phyloP scores from a whole-genome alignment of 2,329 filamentous ascomycete genomes.

The Apiospora hydei region DNA sequence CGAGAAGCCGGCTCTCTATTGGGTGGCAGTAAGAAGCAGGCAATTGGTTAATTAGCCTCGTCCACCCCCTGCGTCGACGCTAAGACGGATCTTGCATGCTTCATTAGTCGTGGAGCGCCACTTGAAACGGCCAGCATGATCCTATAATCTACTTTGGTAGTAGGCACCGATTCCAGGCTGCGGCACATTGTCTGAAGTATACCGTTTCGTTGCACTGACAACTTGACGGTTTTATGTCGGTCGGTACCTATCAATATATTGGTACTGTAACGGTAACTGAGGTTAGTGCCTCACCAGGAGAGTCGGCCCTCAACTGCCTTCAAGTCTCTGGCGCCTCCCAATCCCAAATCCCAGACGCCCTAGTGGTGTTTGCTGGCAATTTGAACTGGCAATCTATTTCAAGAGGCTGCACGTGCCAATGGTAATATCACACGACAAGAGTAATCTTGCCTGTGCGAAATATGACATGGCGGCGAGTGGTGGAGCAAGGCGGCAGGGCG shows the following conservation, averaged over 20 bases:
- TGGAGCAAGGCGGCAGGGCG: neutral
- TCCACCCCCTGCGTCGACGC: slow-evolving; percentile 1
- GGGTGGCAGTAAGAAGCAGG: neutral
- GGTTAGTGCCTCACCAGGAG: too few relatives aligned
- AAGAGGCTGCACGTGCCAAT: neutral
- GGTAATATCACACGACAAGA: neutral
- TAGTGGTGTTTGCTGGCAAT: neutral
- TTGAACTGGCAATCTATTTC: neutral
- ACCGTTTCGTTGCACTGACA: neutral
- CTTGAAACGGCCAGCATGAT: slow-evolving; percentile 14
- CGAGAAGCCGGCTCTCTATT: neutral
- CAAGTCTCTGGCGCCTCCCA: too few relatives aligned
- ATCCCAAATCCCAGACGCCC: too few relatives aligned
- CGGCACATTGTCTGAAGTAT: neutral
- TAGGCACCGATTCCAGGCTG: neutral
- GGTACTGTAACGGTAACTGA: too few relatives aligned
- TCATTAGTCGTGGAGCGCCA: neutral
- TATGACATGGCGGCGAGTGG: neutral
- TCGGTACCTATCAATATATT: too few relatives aligned
- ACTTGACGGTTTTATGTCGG: neutral
- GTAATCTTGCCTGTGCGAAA: neutral
- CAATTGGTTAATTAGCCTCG: neutral
- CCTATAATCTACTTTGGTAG: slow-evolving; percentile 10
- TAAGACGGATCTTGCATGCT: neutral
- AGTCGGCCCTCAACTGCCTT: too few relatives aligned